Evolutionary conservation across 371 early-diverging fungal species (phyloP).

Genomic region (Circinella minor): DNA sequence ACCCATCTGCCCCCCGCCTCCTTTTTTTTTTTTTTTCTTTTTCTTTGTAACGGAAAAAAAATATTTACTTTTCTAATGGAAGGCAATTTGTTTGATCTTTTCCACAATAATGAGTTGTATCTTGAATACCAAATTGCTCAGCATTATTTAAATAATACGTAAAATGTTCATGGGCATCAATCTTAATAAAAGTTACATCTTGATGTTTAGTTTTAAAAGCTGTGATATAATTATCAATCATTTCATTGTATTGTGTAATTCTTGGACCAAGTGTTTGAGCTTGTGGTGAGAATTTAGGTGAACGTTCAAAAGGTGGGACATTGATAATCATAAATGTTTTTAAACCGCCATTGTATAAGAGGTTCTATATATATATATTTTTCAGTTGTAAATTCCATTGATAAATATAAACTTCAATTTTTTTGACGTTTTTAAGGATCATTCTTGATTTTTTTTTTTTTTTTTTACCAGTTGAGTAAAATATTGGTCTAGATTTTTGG

Average conservation of each 20-base stretch:
- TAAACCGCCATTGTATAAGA: neutral
- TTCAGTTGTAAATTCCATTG: too few relatives aligned
- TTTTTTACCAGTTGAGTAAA: conserved; percentile 11
- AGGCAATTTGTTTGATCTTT: neutral
- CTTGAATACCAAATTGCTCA: neutral
- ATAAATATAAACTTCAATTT: too few relatives aligned
- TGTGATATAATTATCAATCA: neutral
- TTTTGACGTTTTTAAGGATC: too few relatives aligned
- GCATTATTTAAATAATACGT: conserved; percentile 3
- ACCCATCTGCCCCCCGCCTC: too few relatives aligned
- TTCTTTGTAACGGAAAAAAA: neutral
- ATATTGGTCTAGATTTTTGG: neutral
- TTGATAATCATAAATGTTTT: conserved; percentile 5
- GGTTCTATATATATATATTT: neutral
- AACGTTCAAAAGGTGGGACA: conserved; percentile 13
- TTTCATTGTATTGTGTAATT: neutral
- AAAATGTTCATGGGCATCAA: conserved; percentile 10
- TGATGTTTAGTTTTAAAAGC: neutral
- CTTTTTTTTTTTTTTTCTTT: neutral
- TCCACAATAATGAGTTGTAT: conserved; percentile 4
- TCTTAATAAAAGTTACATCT: neutral
- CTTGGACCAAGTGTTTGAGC: neutral
- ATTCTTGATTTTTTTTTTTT: neutral
- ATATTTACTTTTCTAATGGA: neutral
- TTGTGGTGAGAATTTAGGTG: neutral